phyloP scores from a whole-genome alignment of 352 stramenopile genomes.

The Globisporangium irregulare region DNA sequence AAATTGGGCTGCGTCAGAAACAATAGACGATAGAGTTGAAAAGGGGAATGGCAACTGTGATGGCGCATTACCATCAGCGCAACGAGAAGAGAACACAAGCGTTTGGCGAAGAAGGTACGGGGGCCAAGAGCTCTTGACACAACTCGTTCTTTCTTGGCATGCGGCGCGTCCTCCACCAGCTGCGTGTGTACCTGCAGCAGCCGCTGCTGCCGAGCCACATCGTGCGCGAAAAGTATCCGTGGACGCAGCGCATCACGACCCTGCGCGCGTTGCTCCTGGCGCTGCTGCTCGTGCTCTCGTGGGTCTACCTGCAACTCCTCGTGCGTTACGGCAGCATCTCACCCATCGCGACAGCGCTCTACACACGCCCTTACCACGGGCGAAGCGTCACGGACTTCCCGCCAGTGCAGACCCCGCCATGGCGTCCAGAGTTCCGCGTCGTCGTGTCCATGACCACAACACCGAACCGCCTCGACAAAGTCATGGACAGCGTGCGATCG shows the following conservation, averaged over 20 bases:
- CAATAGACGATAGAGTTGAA: too few relatives aligned
- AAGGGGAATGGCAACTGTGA: too few relatives aligned
- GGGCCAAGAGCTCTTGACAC: too few relatives aligned
- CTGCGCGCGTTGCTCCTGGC: constrained; percentile 29
- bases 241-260: constrained; percentile 40
- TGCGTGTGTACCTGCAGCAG: constrained; percentile 60
- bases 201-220: constrained; percentile 50
- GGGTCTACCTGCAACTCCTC: constrained; percentile 61
- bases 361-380: constrained; percentile 59
- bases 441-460: constrained; percentile 82
- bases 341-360: constrained; percentile 54
- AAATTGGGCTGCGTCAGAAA: neutral
- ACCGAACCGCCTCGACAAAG: constrained; percentile 63
- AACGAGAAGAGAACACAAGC: neutral
- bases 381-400: constrained; percentile 39
- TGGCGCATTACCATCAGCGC: neutral
- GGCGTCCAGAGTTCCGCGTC: constrained; percentile 72
- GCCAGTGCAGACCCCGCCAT: constrained; percentile 26
- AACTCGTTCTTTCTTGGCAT: constrained; percentile 5
- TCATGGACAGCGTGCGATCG: constrained; percentile 74
- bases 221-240: constrained; percentile 25
- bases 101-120: neutral
- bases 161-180: constrained; percentile 25
- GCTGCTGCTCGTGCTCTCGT: constrained; percentile 28
- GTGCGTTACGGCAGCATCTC: constrained; percentile 80